Base-by-base conservation (phyloP, 768 basidiomycete genomes). In the Grammothele lineata region DNA sequence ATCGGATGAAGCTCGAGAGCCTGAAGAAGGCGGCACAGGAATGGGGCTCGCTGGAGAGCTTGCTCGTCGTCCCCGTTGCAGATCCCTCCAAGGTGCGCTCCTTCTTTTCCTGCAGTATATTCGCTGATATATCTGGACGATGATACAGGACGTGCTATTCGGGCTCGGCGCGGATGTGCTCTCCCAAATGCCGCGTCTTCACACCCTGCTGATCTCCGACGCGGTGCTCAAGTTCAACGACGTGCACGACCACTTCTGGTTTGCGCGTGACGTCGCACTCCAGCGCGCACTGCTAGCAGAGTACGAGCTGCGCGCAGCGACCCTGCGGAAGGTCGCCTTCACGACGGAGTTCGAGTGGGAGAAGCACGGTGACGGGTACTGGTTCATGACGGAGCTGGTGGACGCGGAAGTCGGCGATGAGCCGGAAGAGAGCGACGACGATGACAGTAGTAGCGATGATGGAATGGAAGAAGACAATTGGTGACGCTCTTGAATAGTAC, bases 281-380 rank as follows among this genome's bases (percentile, higher is more conserved):
- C 44, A 45, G 25, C 44, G 36, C 10, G 18, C 9, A 5, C 21
- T 18, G 25, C 27, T 45, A 4, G 25, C 25, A 1, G 36, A 21
- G 37, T 45, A 36, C n/a, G 44, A 25, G 3, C 11, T 18, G 27
- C 36, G 23, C 11, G 26, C 44, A 4, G 8, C 26, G 12, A 12
- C 18, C 12, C 36, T 45, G 11, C 24, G 36, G 4, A 36, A 15
- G 7, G 44, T 45, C 18, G 44, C 44, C 18, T 45, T 45, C 26
- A 45, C 44, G 36, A 45, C 44, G 3, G 44, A 45, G 37, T 45
- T 45, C 44, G 44, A 45, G 37, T 45, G 44, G 44, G 44, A 38
- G 37, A 45, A 45, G 44, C 18, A 19, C 18, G 25, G n/a, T 4
- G 44, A 45, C 17, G 44, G 37, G 22, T 23, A 19, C 4, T 43